Evolutionary conservation across 345 rosid genomes (phyloP).

Genomic region (Mangifera indica): DNA sequence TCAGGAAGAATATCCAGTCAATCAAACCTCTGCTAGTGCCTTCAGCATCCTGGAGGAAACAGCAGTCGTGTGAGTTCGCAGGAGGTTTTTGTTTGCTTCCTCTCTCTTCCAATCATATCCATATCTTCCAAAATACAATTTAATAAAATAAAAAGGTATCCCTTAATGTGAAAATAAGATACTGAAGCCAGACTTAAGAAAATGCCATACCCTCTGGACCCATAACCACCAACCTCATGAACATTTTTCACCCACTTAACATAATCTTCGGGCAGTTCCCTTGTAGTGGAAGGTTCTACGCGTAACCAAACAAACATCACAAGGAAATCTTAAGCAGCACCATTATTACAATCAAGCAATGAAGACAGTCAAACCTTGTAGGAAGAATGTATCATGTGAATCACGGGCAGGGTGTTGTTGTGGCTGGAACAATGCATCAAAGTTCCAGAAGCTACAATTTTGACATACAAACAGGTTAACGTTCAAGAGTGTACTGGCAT

Average conservation of each 20-base stretch:
- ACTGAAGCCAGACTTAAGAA: conserved; percentile 5
- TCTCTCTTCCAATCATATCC: conserved; percentile 93
- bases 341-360: conserved; percentile 13
- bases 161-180: neutral
- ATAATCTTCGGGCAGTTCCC: conserved; percentile 77
- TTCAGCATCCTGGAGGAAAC: conserved; percentile 92
- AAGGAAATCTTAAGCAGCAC: conserved; percentile 8
- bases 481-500: neutral
- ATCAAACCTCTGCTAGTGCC: conserved; percentile 72
- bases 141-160: conserved; percentile 5
- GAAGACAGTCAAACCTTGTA: conserved; percentile 49
- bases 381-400: conserved; percentile 92
- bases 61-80: conserved; percentile 95
- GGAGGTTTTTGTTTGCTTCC: conserved; percentile 90
- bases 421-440: conserved; percentile 93
- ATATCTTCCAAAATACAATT: conserved; percentile 44
- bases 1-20: conserved; percentile 15
- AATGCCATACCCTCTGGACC: conserved; percentile 72
- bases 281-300: conserved; percentile 80
- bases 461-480: conserved; percentile 8
- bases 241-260: conserved; percentile 73
- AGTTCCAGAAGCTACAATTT: conserved; percentile 89
- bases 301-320: conserved; percentile 17
- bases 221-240: conserved; percentile 90
- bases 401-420: conserved; percentile 99